Evolutionary conservation across 345 rosid species (phyloP).

Genomic region (Ceriops decandra): DNA sequence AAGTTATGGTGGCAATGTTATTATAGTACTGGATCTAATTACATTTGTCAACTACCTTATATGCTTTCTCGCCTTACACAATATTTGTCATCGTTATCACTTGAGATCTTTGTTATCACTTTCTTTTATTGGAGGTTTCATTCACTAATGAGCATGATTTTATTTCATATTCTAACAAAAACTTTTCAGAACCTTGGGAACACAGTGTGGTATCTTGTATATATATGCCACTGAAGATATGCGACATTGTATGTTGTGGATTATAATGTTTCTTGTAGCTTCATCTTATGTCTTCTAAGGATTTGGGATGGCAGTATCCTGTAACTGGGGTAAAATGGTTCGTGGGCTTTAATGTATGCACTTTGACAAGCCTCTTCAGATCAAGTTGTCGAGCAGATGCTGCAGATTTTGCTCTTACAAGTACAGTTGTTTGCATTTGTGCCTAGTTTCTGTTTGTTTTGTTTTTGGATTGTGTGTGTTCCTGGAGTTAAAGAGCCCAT

Average conservation of each 20-base stretch:
- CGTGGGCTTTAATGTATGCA: conserved; percentile 32
- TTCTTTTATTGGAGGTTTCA: too few species aligned
- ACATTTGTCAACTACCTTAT: too few species aligned
- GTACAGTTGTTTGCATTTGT: conserved; percentile 18
- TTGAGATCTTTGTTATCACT: too few species aligned
- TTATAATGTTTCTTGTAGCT: conserved; percentile 19
- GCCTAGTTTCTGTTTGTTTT: conserved; percentile 28
- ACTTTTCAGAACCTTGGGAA: too few species aligned
- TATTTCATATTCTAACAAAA: too few species aligned
- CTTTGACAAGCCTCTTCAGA: conserved; percentile 32
- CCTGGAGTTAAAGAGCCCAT: conserved; percentile 47
- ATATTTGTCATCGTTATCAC: too few species aligned
- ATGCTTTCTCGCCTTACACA: too few species aligned
- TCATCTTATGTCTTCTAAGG: conserved; percentile 12
- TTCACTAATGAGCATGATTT: too few species aligned
- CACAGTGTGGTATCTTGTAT: too few species aligned
- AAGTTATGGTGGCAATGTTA: too few species aligned
- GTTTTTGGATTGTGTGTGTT: conserved; percentile 27
- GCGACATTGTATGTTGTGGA: neutral
- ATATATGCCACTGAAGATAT: too few species aligned
- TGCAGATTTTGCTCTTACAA: conserved; percentile 28
- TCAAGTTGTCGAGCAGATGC: conserved; percentile 31
- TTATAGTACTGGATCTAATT: too few species aligned
- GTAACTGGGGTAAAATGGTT: conserved; percentile 22
- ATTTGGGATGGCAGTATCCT: conserved; percentile 18